These are phyloP conservation scores for Penicilliopsis zonata DNA, from an alignment of 495 filamentous ascomycete species.

Conservation along the genomic window DNA sequence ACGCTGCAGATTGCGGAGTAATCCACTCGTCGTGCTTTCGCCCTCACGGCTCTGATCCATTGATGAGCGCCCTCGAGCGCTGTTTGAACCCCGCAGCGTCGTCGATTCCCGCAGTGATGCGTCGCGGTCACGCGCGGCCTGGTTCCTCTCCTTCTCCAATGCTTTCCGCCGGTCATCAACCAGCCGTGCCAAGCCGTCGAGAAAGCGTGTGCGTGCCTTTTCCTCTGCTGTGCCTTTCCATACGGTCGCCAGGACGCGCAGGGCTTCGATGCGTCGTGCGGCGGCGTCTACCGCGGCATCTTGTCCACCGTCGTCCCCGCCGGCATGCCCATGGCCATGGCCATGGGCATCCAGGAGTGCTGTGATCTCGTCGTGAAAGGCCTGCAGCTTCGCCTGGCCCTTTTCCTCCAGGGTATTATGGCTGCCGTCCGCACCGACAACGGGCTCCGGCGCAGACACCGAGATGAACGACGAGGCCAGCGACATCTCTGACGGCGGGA, in stretches of 20 bases:
- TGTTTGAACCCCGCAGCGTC: constrained; percentile 9
- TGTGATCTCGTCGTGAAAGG: constrained; percentile 59
- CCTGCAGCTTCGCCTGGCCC: constrained; percentile 58
- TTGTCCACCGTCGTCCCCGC: constrained; percentile 23
- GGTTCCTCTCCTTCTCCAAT: constrained; percentile 40
- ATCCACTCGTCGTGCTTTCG: constrained; percentile 52
- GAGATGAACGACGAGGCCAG: constrained; percentile 67
- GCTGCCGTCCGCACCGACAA: constrained; percentile 44
- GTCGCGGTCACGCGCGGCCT: constrained; percentile 24
- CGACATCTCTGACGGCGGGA: constrained; percentile 68
- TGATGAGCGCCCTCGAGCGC: constrained; percentile 4
- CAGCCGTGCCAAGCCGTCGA: constrained; percentile 59
- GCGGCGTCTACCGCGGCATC: constrained; percentile 50
- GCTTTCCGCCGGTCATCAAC: constrained; percentile 45
- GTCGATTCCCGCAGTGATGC: constrained; percentile 1
- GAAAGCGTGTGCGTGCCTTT: constrained; percentile 66
- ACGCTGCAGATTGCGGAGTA: constrained; percentile 70
- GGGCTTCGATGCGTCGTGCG: constrained; percentile 52
- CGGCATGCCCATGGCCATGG: too few species aligned
- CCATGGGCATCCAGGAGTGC: constrained; percentile 50
- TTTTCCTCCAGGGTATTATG: constrained; percentile 66
- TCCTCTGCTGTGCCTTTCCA: constrained; percentile 95
- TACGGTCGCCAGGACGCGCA: constrained; percentile 60
- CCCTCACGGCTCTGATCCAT: constrained; percentile 17
- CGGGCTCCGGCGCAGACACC: constrained; percentile 63